Evolutionary conservation across 345 rosid genomes (phyloP).

Genomic region (Linum usitatissimum): DNA sequence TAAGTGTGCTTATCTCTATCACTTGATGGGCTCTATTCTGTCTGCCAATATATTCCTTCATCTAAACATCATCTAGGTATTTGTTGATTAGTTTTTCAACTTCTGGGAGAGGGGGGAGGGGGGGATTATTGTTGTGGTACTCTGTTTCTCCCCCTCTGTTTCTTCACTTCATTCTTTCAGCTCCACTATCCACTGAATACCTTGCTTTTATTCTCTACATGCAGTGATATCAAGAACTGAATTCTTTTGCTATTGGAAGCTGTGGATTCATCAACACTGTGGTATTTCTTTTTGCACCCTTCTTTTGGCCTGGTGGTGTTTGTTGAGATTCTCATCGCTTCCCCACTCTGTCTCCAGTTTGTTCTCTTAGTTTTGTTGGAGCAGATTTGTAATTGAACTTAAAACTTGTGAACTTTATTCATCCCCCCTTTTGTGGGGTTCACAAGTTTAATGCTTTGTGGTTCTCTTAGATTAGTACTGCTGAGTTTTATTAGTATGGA

Average conservation of each 20-base stretch:
- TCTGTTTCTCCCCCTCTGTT: neutral
- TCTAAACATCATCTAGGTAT: neutral
- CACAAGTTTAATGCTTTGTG: conserved; percentile 6
- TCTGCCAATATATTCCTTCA: neutral
- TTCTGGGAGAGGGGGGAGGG: too few species aligned
- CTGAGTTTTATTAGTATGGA: conserved; percentile 5
- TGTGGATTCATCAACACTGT: neutral
- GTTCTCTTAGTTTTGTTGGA: neutral
- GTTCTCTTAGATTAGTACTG: conserved; percentile 8
- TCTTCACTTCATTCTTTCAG: neutral
- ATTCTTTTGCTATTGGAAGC: neutral
- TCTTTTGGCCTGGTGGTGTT: neutral
- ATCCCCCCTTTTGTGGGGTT: neutral
- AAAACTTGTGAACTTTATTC: neutral
- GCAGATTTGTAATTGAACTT: neutral
- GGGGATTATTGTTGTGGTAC: neutral
- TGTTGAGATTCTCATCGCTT: neutral
- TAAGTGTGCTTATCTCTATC: neutral
- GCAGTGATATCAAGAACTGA: neutral
- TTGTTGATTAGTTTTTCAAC: neutral
- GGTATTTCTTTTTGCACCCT: neutral
- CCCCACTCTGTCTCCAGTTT: neutral
- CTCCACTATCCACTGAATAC: neutral
- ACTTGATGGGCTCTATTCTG: neutral
- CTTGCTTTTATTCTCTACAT: neutral